Conservation (phyloP, 768 basidiomycete species). For the Trametes sanguinea region DNA sequence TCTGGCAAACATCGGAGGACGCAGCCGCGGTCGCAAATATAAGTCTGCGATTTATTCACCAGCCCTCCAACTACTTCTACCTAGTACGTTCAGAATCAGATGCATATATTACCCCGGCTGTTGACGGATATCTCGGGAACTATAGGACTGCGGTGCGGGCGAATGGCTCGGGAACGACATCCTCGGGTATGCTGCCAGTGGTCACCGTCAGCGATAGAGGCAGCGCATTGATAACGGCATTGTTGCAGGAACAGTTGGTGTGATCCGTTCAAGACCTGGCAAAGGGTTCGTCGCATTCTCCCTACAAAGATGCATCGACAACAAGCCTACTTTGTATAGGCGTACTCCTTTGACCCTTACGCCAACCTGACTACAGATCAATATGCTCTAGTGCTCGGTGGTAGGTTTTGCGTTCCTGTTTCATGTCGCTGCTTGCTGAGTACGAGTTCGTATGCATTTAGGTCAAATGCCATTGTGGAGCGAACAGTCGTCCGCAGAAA, state of each 20-base stretch:
- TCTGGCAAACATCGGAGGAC: conserved; percentile 72
- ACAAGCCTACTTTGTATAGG: conserved; percentile 24
- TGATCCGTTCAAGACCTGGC: conserved; percentile 82
- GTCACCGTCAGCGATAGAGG: no score
- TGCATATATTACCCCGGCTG: background rate
- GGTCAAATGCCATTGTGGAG: conserved; percentile 68
- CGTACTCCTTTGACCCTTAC: conserved; percentile 73
- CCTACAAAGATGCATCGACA: no score
- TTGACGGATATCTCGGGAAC: background rate
- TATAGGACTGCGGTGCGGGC: conserved; percentile 67
- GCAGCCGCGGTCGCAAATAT: conserved; percentile 58
- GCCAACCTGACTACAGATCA: conserved; percentile 52
- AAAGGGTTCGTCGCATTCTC: conserved; percentile 48
- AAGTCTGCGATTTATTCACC: conserved; percentile 63
- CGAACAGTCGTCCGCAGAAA: conserved; percentile 67
- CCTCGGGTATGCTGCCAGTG: conserved; percentile 28
- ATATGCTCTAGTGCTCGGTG: conserved; percentile 63
- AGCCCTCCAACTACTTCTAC: conserved; percentile 77
- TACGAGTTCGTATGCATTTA: background rate
- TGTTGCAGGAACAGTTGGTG: conserved; percentile 63
- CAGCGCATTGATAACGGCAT: background rate
- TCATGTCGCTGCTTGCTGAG: background rate
- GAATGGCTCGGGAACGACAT: conserved; percentile 62
- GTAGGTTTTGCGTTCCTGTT: conserved; percentile 30
- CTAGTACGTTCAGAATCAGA: conserved; percentile 40